Evolutionary conservation across 306 rosid species (phyloP).

Genomic region (Senna tora): DNA sequence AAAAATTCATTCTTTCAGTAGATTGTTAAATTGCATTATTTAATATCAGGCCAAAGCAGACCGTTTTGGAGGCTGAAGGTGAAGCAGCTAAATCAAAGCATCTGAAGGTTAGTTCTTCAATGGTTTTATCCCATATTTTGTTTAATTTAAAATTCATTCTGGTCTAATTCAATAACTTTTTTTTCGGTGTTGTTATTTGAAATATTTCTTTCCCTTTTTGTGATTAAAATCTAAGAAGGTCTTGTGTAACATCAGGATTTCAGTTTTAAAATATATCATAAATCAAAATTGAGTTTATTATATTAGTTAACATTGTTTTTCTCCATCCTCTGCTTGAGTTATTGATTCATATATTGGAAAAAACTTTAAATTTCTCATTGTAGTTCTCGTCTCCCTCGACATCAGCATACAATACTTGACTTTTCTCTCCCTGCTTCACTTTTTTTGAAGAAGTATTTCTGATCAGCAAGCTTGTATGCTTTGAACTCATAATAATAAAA

Average conservation of each 20-base stretch:
- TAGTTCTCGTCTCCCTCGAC: constrained; percentile 12
- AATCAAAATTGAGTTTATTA: constrained; percentile 27
- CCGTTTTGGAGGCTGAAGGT: constrained; percentile 94
- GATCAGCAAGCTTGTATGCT: background rate
- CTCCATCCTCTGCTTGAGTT: background rate
- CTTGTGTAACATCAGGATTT: constrained; percentile 9
- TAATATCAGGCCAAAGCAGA: constrained; percentile 82
- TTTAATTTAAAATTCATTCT: background rate
- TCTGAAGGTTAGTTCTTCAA: constrained; percentile 51
- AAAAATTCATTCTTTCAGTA: constrained; percentile 19
- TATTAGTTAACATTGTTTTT: constrained; percentile 20
- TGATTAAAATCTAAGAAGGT: constrained; percentile 10
- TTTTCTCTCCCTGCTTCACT: background rate
- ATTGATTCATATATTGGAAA: background rate
- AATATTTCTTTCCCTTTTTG: background rate
- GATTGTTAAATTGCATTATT: constrained; percentile 23
- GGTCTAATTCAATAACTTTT: constrained; percentile 7
- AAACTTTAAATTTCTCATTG: constrained; percentile 18
- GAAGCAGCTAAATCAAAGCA: constrained; percentile 79
- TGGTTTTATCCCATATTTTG: constrained; percentile 18
- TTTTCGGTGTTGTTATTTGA: constrained; percentile 20
- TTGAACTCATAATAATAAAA: constrained; percentile 7
- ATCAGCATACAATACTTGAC: background rate
- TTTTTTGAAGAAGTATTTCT: background rate
- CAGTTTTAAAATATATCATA: constrained; percentile 26